Evolutionary conservation across 345 rosid genomes (phyloP).

Genomic region (Barbarea vulgaris): DNA sequence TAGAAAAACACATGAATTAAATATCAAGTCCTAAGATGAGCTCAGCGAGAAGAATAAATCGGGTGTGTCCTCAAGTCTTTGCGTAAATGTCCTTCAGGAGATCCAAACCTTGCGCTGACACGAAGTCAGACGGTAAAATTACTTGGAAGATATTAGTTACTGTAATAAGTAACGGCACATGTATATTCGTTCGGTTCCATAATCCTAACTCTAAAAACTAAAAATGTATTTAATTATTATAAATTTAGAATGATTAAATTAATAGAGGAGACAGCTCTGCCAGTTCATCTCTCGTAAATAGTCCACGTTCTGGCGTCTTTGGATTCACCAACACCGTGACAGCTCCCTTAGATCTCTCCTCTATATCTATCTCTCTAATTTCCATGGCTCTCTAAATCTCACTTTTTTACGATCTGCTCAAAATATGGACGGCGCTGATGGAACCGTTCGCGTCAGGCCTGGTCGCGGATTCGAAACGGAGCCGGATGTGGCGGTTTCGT

Average conservation of each 20-base stretch:
- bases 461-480: constrained; percentile 66
- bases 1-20: not conserved
- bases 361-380: constrained; percentile 7
- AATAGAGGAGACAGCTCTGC: constrained; percentile 38
- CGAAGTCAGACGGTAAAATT: not conserved
- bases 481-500: constrained; percentile 76
- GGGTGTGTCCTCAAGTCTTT: not conserved
- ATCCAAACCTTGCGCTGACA: constrained; percentile 36
- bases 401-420: constrained; percentile 10
- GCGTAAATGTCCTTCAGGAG: constrained; percentile 15
- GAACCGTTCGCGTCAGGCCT: constrained; percentile 71
- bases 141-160: not conserved
- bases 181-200: not conserved
- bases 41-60: not conserved
- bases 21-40: not conserved
- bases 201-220: not conserved
- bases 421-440: constrained; percentile 85
- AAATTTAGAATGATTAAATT: not conserved
- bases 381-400: constrained; percentile 26
- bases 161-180: not conserved
- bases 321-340: constrained; percentile 30
- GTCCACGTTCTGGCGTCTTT: constrained; percentile 39
- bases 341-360: constrained; percentile 27
- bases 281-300: constrained; percentile 35
- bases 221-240: not conserved